Percentiles rank a stretch among this genome's conserved stretches.
phyloP scores from a whole-genome alignment of 2,329 filamentous ascomycete genomes.

The Alternaria angustiovoidea region DNA sequence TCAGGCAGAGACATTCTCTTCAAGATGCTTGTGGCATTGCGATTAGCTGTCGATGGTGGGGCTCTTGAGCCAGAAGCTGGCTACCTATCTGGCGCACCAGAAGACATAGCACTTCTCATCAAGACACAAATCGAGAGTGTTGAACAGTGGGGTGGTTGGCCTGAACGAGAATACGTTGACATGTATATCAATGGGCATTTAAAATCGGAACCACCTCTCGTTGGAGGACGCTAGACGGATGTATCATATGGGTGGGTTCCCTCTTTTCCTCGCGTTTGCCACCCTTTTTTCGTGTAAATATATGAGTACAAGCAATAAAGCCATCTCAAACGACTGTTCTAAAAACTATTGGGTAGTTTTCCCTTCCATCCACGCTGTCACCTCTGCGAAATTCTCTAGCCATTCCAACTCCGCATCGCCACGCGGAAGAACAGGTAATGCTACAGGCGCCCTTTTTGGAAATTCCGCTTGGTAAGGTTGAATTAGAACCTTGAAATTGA shows the following conservation, averaged over 20 bases:
- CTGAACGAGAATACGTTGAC: conserved; percentile 52
- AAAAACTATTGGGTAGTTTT: neutral
- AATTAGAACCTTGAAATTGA: neutral
- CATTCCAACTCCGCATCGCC: conserved; percentile 9
- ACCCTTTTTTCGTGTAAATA: neutral
- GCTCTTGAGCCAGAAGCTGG: conserved; percentile 15
- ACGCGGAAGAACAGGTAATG: conserved; percentile 1
- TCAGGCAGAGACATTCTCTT: conserved; percentile 40
- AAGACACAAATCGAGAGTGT: conserved; percentile 46
- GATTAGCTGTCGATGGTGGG: conserved; percentile 51
- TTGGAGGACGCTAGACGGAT: conserved; percentile 21
- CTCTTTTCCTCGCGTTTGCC: neutral
- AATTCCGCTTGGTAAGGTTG: neutral
- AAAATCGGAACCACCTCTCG: conserved; percentile 21
- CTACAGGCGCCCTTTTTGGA: neutral
- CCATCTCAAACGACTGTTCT: neutral
- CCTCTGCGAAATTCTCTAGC: conserved; percentile 10
- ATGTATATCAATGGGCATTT: conserved; percentile 35
- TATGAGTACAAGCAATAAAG: neutral
- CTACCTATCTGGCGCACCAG: conserved; percentile 28
- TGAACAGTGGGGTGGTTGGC: conserved; percentile 56
- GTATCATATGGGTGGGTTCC: neutral
- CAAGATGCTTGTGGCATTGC: conserved; percentile 50
- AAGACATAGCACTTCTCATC: conserved; percentile 44
- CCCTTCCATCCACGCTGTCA: conserved; percentile 10